Evolutionary conservation across 2,329 filamentous ascomycete species (phyloP).

Genomic region (Sphaerulina vaccinii): DNA sequence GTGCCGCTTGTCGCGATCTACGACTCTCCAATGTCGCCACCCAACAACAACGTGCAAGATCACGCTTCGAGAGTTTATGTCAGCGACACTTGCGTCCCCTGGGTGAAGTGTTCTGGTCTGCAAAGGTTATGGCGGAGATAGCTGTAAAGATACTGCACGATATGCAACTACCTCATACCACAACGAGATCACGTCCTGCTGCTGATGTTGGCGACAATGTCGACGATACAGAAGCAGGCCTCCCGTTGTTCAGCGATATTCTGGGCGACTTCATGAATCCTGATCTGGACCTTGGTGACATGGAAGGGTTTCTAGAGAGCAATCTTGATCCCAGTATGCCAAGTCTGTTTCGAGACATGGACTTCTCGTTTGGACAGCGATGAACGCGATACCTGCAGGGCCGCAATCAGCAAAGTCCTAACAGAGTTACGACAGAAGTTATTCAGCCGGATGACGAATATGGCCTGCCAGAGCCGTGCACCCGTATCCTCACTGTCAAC

Average conservation of each 20-base stretch:
- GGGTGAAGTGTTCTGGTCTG: slow-evolving; percentile 13
- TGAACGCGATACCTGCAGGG: background rate
- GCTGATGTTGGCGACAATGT: background rate
- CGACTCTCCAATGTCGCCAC: slow-evolving; percentile 10
- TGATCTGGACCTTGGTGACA: slow-evolving; percentile 9
- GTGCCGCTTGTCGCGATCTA: slow-evolving; percentile 13
- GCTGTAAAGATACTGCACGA: slow-evolving; percentile 12
- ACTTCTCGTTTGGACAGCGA: background rate
- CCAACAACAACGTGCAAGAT: slow-evolving; percentile 6
- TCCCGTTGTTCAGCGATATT: background rate
- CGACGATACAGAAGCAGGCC: background rate
- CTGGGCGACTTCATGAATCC: slow-evolving; percentile 1
- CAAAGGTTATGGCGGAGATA: slow-evolving; percentile 11
- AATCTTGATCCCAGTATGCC: slow-evolving; percentile 19
- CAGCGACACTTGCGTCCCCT: slow-evolving; percentile 1
- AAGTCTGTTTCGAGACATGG: slow-evolving; percentile 6
- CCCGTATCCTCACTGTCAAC: no score
- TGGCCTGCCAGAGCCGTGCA: no score
- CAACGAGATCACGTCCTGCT: background rate
- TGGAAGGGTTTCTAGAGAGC: slow-evolving; percentile 14
- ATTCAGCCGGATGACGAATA: no score
- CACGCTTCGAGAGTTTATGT: slow-evolving; percentile 1
- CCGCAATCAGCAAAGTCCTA: no score
- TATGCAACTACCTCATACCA: background rate
- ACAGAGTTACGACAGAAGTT: no score